Evolutionary conservation across 768 basidiomycete species (phyloP).

Genomic region (Tulasnella sp.): DNA sequence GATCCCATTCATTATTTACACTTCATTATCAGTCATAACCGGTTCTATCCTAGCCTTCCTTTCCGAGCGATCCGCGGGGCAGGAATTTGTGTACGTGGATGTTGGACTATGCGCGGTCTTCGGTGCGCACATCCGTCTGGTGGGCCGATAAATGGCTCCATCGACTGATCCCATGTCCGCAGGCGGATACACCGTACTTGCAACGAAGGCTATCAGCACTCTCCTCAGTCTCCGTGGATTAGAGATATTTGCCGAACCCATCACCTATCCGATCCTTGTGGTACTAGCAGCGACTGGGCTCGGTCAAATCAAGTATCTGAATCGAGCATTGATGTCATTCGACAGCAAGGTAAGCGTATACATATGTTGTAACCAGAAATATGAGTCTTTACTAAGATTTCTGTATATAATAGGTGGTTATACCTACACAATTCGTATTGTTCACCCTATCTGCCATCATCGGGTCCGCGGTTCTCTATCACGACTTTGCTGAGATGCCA

Average conservation of each 20-base stretch:
- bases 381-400: neutral
- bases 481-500: constrained; percentile 75
- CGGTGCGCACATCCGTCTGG: constrained; percentile 17
- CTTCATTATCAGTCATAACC: constrained; percentile 47
- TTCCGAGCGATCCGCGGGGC: constrained; percentile 54
- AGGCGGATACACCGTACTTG: constrained; percentile 92
- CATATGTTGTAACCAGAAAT: neutral
- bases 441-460: constrained; percentile 90
- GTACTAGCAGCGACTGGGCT: constrained; percentile 63
- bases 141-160: neutral
- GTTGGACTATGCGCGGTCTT: constrained; percentile 71
- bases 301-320: constrained; percentile 76
- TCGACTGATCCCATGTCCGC: neutral
- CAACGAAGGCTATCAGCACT: constrained; percentile 86
- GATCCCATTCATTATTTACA: constrained; percentile 65
- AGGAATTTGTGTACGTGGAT: constrained; percentile 68
- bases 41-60: constrained; percentile 49
- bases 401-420: constrained; percentile 52
- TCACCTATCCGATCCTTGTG: constrained; percentile 68
- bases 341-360: constrained; percentile 78
- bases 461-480: constrained; percentile 87
- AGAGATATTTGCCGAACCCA: constrained; percentile 64
- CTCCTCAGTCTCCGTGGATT: constrained; percentile 71
- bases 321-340: constrained; percentile 83
- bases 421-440: constrained; percentile 89